Percentiles rank a stretch among this genome's conserved stretches.
Evolutionary conservation across 1,284 basidiomycete species (phyloP).

Genomic region (Cutaneotrichosporon cutaneum): DNA sequence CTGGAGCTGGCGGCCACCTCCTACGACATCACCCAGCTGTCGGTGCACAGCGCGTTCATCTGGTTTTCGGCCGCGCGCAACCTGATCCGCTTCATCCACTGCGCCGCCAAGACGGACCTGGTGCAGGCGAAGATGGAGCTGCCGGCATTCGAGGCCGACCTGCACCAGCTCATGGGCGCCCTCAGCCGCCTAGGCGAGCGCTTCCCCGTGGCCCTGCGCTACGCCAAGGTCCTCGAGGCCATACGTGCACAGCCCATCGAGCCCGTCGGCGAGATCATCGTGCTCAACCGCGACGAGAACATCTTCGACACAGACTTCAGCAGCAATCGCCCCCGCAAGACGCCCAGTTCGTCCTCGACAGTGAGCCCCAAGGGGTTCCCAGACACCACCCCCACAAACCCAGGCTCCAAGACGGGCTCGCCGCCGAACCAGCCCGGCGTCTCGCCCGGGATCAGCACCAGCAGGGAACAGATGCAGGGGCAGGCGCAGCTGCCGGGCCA

Average conservation of each 20-base stretch:
- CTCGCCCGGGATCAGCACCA: conserved; percentile 1
- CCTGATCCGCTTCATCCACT: conserved; percentile 39
- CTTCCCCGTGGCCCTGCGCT: conserved; percentile 32
- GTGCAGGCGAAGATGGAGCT: conserved; percentile 26
- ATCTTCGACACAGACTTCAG: conserved; percentile 16
- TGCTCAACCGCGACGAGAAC: conserved; percentile 6
- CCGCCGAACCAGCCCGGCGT: not conserved
- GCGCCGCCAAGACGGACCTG: conserved; percentile 33
- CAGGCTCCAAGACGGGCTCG: not conserved
- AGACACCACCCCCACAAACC: not conserved
- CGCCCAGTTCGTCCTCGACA: conserved; percentile 3
- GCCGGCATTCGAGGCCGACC: conserved; percentile 40
- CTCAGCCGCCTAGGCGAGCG: conserved; percentile 33
- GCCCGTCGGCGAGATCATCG: conserved; percentile 12
- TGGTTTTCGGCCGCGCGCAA: conserved; percentile 35
- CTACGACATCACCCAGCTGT: conserved; percentile 44
- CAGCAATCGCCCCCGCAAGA: conserved; percentile 12
- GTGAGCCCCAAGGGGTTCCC: not conserved
- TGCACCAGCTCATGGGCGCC: conserved; percentile 36
- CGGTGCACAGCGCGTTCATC: conserved; percentile 27
- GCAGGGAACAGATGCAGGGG: not conserved
- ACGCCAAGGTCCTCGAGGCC: conserved; percentile 8
- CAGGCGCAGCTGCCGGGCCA: conserved; percentile 5
- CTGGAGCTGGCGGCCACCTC: conserved; percentile 45
- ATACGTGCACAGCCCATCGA: not conserved